Conservation (phyloP, 306 rosid species). For the Ceratonia siliqua region DNA sequence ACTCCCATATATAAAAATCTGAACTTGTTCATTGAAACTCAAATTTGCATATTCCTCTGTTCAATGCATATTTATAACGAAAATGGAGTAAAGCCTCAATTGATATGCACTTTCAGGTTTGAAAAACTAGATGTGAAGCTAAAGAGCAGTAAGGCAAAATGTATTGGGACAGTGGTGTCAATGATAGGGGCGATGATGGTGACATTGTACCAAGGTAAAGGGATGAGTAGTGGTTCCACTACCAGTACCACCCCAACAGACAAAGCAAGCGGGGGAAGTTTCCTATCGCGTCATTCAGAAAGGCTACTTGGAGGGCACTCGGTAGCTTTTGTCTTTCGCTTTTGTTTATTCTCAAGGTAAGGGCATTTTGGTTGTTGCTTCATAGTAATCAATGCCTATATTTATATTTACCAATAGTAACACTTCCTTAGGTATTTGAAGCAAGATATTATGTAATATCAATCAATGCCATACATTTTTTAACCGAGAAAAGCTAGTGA, state of each 20-base stretch:
- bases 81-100: constrained; percentile 1
- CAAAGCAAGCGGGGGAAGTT: background rate
- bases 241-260: background rate
- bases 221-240: too few relatives aligned
- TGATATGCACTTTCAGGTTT: constrained; percentile 40
- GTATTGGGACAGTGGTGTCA: constrained; percentile 47
- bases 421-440: too few relatives aligned
- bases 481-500: too few relatives aligned
- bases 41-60: background rate
- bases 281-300: constrained; percentile 10
- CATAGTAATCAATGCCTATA: too few relatives aligned
- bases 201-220: constrained; percentile 57
- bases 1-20: too few relatives aligned
- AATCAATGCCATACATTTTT: too few relatives aligned
- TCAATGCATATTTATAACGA: background rate
- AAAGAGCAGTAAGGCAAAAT: constrained; percentile 43
- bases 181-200: constrained; percentile 49
- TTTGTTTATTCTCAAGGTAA: constrained; percentile 45
- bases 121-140: constrained; percentile 45
- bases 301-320: constrained; percentile 51
- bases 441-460: too few relatives aligned
- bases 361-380: too few relatives aligned
- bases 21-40: background rate
- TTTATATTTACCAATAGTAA: too few relatives aligned
- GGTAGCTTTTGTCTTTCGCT: constrained; percentile 34